Base-by-base conservation (phyloP, 2,329 filamentous ascomycete genomes). In the Tolypocladium ophioglossoides region DNA sequence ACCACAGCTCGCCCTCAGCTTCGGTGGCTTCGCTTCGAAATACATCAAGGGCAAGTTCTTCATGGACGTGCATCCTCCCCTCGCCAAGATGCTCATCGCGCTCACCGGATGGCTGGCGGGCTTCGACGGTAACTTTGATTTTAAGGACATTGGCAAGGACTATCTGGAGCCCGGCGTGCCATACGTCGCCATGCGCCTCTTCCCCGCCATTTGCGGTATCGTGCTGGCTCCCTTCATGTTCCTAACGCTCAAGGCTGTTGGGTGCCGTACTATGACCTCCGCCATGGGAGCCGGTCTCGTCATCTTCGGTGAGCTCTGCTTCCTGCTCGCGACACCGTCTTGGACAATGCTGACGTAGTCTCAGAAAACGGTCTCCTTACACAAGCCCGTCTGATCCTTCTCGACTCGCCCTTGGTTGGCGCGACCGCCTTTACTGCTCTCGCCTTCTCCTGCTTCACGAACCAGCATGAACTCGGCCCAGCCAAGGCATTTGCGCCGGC, bases 1-100 rank as follows among this genome's bases (percentile, higher is more conserved):
- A 63, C 55, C 16, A n/a, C 44, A 34, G 22, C 50, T 30, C 57
- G 59, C 50, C 30, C 59, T 60, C 66, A 96, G 91, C 74, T 99
- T 99, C 71, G 94, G 94, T 70, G 94, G 94, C 50, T 99, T 99
- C 69, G 94, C 94, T 60, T 90, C 88, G 64, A 99, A 99, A 73
- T 99, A 99, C 72, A 97, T 99, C 80, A 97, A 99, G 78, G 94
- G 94, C 66, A 87, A 81, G 70, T 99, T 99, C 81, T 99, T 99
- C 73, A 99, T 99, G 94, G 94, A 99, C 69, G 94, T 99, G n/a
- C 94, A 99, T 69, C 94, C 94, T 35, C 94, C 94, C 48, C 80
- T 99, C 57, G 94, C 94, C 61, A 99, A 99, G 78, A 83, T 99
- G 68, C 84, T 99, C 62, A 92, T 99, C 65, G 95, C 94, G 52